These are phyloP conservation scores for Astragalus glycyphyllos DNA, from an alignment of 306 rosid genomes.

Conservation along the genomic window DNA sequence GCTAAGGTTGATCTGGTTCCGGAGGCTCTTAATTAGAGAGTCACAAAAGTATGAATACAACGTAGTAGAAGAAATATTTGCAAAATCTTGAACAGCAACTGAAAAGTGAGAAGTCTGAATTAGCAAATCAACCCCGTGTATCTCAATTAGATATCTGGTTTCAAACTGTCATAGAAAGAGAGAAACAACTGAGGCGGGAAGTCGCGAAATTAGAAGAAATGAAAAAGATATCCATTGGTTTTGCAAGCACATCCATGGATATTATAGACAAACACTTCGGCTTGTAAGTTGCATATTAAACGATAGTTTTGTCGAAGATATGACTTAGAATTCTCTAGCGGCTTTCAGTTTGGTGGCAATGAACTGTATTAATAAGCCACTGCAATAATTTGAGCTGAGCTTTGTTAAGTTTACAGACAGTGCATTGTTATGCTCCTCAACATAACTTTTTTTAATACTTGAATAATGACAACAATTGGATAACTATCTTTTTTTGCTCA, in stretches of 20 bases:
- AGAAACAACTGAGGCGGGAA: constrained; percentile 59
- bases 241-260: constrained; percentile 58
- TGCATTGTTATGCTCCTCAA: too few relatives aligned
- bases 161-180: constrained; percentile 49
- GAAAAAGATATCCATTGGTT: constrained; percentile 65
- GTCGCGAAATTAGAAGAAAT: constrained; percentile 59
- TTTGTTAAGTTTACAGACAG: too few relatives aligned
- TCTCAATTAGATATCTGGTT: constrained; percentile 43
- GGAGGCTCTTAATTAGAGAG: constrained; percentile 47
- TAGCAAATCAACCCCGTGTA: constrained; percentile 42
- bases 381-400: too few relatives aligned
- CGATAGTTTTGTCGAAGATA: neutral
- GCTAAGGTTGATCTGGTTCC: constrained; percentile 59
- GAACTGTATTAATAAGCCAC: too few relatives aligned
- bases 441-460: too few relatives aligned
- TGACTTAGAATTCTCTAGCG: too few relatives aligned
- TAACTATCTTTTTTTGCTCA: too few relatives aligned
- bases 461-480: too few relatives aligned
- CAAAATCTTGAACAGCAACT: constrained; percentile 65
- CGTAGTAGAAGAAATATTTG: constrained; percentile 60
- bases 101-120: constrained; percentile 55
- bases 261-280: constrained; percentile 60
- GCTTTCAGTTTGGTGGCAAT: too few relatives aligned
- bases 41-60: constrained; percentile 63
- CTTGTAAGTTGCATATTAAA: constrained; percentile 48